Conservation (phyloP, 106 monocot species). For the Agapanthus africanus region DNA sequence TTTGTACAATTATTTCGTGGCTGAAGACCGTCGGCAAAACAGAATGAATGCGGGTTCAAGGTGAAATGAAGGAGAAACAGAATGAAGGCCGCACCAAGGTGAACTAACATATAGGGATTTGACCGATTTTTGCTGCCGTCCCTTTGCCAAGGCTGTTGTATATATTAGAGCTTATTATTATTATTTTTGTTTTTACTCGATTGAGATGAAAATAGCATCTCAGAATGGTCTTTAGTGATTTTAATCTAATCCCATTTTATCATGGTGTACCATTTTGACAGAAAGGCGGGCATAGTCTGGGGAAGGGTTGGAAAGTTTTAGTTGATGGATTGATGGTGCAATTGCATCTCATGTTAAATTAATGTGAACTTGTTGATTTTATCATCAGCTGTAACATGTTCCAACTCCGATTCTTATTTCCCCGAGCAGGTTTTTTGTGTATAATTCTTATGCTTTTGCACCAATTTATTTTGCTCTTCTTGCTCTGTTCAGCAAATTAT, state of each 20-base stretch:
- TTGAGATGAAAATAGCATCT: slow-evolving; percentile 2
- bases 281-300: neutral
- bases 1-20: slow-evolving; percentile 25
- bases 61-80: too few species aligned
- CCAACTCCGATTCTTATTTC: too few species aligned
- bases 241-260: neutral
- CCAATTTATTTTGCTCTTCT: too few species aligned
- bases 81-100: too few species aligned
- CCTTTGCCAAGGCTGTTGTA: slow-evolving; percentile 8
- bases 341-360: too few species aligned
- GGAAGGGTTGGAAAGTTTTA: neutral
- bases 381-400: too few species aligned
- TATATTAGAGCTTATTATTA: slow-evolving; percentile 11
- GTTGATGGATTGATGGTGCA: neutral
- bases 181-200: neutral
- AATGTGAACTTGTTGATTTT: too few species aligned
- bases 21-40: neutral
- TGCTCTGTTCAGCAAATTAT: too few species aligned
- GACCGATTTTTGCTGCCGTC: slow-evolving; percentile 10
- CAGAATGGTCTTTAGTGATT: slow-evolving; percentile 1
- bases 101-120: neutral
- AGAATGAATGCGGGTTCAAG: too few species aligned
- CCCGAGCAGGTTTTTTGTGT: too few species aligned
- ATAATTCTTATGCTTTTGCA: too few species aligned
- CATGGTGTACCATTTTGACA: neutral